phyloP scores from a whole-genome alignment of 1,284 basidiomycete genomes.

The Microbotryomycetes sp. region DNA sequence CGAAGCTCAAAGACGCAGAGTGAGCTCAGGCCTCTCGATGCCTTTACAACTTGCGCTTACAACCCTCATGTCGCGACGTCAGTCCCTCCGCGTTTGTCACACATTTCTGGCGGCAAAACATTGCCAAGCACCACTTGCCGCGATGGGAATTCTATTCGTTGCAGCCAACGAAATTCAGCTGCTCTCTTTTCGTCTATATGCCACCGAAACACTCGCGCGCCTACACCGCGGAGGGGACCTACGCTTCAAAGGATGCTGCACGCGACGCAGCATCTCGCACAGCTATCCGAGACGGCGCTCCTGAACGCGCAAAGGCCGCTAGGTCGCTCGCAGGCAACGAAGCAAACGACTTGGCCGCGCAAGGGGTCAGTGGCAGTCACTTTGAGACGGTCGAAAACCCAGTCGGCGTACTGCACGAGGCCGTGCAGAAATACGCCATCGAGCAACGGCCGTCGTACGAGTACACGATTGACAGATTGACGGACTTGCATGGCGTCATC shows the following conservation, averaged over 20 bases:
- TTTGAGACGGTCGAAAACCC: slow-evolving; percentile 7
- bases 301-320: background rate
- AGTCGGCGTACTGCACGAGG: background rate
- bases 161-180: background rate
- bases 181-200: slow-evolving; percentile 10
- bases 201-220: slow-evolving; percentile 1
- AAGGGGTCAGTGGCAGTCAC: background rate
- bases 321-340: background rate
- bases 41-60: no score
- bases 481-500: slow-evolving; percentile 4
- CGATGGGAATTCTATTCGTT: background rate
- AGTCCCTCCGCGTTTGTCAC: background rate
- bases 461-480: slow-evolving; percentile 6
- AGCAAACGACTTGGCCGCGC: background rate
- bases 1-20: no score
- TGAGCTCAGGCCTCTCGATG: no score
- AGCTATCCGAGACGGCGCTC: background rate
- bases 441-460: background rate
- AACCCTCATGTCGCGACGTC: no score
- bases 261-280: background rate
- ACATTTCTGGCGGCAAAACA: slow-evolving; percentile 3
- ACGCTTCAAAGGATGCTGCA: background rate
- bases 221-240: background rate
- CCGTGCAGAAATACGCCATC: slow-evolving; percentile 1
- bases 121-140: slow-evolving; percentile 2